Conservation (phyloP, 345 rosid species). For the Pugionium cornutum region DNA sequence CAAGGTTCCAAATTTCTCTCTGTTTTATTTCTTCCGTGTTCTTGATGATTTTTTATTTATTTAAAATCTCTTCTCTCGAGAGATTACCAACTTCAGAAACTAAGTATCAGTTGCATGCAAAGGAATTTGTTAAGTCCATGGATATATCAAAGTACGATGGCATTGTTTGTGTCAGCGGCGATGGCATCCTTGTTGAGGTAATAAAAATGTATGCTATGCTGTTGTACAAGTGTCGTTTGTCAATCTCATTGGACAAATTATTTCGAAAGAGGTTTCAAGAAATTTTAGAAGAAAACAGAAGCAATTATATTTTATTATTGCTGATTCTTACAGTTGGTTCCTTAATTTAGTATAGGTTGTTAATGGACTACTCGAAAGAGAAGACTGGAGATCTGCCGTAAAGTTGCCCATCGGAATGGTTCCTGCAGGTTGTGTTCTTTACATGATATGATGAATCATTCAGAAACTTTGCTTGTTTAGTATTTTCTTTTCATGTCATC, state of each 20-base stretch:
- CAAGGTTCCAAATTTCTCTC: slow-evolving; percentile 50
- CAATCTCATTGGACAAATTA: not conserved
- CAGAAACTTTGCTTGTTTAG: not conserved
- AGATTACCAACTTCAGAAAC: slow-evolving; percentile 53
- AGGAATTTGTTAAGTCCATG: slow-evolving; percentile 60
- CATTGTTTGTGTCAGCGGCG: slow-evolving; percentile 94
- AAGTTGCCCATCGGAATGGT: slow-evolving; percentile 78
- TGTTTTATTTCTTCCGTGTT: not conserved
- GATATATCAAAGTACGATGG: slow-evolving; percentile 76
- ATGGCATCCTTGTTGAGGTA: slow-evolving; percentile 96
- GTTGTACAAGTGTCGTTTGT: not conserved
- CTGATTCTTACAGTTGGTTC: slow-evolving; percentile 32
- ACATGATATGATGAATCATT: not conserved
- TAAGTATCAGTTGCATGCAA: slow-evolving; percentile 70
- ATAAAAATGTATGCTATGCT: not conserved
- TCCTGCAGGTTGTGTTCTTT: slow-evolving; percentile 73
- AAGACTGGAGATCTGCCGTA: slow-evolving; percentile 74
- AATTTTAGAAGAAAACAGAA: too few species aligned
- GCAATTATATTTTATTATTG: not conserved
- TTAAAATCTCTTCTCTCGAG: not conserved
- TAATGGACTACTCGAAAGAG: slow-evolving; percentile 88
- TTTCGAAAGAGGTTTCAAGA: not conserved
- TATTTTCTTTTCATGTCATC: too few species aligned
- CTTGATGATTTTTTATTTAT: not conserved
- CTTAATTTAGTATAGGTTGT: slow-evolving; percentile 76